These are phyloP conservation scores for Candida ortonii DNA, from an alignment of 805 yeast genomes.

Conservation along the genomic window DNA sequence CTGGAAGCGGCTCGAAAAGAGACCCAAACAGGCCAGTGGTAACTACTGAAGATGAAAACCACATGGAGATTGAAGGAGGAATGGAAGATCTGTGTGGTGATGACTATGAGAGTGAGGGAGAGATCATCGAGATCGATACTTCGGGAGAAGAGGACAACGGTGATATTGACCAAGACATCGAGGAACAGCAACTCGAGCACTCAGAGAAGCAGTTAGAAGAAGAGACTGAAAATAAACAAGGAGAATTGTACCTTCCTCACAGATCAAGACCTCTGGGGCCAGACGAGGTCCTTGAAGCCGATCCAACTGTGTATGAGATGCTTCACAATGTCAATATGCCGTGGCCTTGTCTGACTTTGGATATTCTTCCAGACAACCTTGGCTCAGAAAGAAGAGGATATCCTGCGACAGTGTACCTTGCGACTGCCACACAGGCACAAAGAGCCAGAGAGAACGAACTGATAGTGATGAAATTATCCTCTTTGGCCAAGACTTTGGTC, in stretches of 20 bases:
- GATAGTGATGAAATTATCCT: conserved; percentile 76
- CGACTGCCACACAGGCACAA: conserved; percentile 93
- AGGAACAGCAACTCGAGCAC: conserved; percentile 16
- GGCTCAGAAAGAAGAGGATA: conserved; percentile 87
- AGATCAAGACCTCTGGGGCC: conserved; percentile 88
- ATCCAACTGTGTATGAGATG: conserved; percentile 95
- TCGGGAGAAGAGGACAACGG: conserved; percentile 50
- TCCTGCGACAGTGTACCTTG: conserved; percentile 81
- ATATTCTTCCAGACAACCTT: conserved; percentile 77
- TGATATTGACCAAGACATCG: conserved; percentile 21
- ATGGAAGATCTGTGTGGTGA: conserved; percentile 89
- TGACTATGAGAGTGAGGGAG: conserved; percentile 90
- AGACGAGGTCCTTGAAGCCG: conserved; percentile 94
- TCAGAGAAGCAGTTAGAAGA: conserved; percentile 35
- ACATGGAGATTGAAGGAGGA: conserved; percentile 62
- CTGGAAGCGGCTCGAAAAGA: conserved; percentile 19
- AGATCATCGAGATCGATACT: conserved; percentile 74
- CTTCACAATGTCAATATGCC: conserved; percentile 88
- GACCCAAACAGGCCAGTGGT: conserved; percentile 21
- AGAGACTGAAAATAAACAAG: conserved; percentile 25
- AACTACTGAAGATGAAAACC: conserved; percentile 41
- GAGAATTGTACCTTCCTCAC: conserved; percentile 77
- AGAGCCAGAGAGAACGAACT: conserved; percentile 85
- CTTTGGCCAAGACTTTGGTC: conserved; percentile 81
- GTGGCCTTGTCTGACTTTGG: conserved; percentile 96